Evolutionary conservation across 2,329 filamentous ascomycete genomes (phyloP).

Genomic region (Apiospora marii): DNA sequence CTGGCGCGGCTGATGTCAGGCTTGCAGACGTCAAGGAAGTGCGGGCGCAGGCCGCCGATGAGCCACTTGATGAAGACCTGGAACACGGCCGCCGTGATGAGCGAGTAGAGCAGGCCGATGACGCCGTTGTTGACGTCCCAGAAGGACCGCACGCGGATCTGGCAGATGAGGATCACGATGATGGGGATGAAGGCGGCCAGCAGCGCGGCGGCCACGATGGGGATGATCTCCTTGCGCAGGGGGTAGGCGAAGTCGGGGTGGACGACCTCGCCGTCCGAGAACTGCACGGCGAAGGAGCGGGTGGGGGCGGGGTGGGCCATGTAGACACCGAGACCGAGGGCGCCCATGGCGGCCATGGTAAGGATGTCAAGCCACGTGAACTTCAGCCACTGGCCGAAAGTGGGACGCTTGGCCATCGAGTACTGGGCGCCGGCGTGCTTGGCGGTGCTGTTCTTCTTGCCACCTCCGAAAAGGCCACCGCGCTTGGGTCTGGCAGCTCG

Average conservation of each 20-base stretch:
- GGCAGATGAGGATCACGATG: conserved; percentile 68
- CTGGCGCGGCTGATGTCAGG: conserved; percentile 59
- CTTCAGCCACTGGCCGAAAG: conserved; percentile 75
- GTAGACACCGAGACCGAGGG: conserved; percentile 72
- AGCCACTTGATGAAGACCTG: conserved; percentile 80
- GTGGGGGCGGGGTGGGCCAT: conserved; percentile 69
- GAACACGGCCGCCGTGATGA: conserved; percentile 77
- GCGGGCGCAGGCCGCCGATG: conserved; percentile 75
- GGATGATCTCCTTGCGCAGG: conserved; percentile 73
- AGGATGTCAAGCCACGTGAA: conserved; percentile 71
- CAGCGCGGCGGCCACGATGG: conserved; percentile 74
- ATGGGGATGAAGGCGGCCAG: conserved; percentile 72
- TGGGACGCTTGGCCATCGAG: conserved; percentile 60
- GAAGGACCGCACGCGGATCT: conserved; percentile 73
- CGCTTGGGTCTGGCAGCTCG: conserved; percentile 22
- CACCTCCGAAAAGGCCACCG: background rate
- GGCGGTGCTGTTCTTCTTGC: background rate
- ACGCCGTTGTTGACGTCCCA: conserved; percentile 77
- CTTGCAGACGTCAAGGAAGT: conserved; percentile 76
- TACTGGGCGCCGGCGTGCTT: conserved; percentile 34
- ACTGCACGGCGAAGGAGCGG: conserved; percentile 74
- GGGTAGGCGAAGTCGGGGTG: conserved; percentile 77
- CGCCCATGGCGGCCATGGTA: conserved; percentile 72
- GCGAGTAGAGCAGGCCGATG: conserved; percentile 72
- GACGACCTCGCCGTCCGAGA: conserved; percentile 72